Evolutionary conservation across 495 filamentous ascomycete genomes (phyloP), one percentile per base, ranked within the genome.

Genomic region (Oleoguttula mirabilis): DNA sequence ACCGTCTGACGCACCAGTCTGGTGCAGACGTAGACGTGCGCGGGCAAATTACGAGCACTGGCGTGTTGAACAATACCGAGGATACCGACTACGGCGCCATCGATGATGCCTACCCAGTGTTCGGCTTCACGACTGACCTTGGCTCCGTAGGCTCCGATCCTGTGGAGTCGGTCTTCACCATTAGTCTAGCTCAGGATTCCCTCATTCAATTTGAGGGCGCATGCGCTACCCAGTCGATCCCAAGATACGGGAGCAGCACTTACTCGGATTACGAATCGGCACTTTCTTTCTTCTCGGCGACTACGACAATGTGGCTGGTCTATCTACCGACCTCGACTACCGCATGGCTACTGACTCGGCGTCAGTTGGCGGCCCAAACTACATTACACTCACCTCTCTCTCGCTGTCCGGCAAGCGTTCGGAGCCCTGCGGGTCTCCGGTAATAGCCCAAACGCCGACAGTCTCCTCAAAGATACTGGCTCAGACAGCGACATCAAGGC

Each of bases 221-320:
- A 15, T 45, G 55, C 7, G 57, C 61, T 1, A 52, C 58, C 21
- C 50, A 40, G 4, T 52, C 57, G 5, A 42, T 72, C 27, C 65
- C 64, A 21, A 35, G 19, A 7, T 35, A 7, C 7, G 8, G 32
- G 19, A 75, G 63, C 39, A 68, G 62, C 39, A 73, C 73, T 42
- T 73, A 71, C 37, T 49, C 47, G 8, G 60, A 64, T 24, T 71
- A 69, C 2, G 21, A 67, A 19, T 66, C 55, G 12, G 71, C 72
- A 14, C 64, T 72, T 25, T 62, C 86, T 1, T 77, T 73, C 54
- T 76, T 75, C 61, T 69, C 76, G 52, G 63, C 24, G 74, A 77
- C 45, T 76, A 64, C 41, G 22, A 30, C 4, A 42, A 54, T 3
- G 58, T 66, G 0, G 57, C 35, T 32, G 31, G 28, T 1, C 32